A percentile compares a stretch with the other conserved stretches of the same genome.
These are phyloP conservation scores for Penicillium sp. DNA, from an alignment of 2,329 filamentous ascomycete species.

Conservation along the genomic window DNA sequence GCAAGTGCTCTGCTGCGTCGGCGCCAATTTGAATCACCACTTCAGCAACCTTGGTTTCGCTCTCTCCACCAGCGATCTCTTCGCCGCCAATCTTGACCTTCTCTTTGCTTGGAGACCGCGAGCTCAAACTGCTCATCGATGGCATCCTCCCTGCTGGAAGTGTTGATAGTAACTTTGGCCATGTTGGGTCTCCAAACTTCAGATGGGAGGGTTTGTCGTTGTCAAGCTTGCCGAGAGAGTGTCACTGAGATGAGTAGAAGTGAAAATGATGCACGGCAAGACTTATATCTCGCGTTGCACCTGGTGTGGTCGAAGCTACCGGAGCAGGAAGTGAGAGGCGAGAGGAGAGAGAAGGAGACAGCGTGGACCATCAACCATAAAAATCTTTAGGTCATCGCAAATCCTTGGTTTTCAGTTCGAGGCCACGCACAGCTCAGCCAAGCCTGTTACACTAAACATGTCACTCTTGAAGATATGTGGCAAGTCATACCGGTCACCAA, in stretches of 20 bases:
- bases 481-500: not conserved
- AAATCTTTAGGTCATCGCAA: not conserved
- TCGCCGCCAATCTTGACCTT: not conserved
- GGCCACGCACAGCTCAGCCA: not conserved
- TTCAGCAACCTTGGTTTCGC: constrained; percentile 21
- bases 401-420: not conserved
- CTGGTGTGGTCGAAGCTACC: not conserved
- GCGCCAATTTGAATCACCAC: constrained; percentile 55
- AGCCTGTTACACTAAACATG: not conserved
- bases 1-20: constrained; percentile 53
- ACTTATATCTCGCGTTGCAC: not conserved
- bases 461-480: not conserved
- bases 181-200: not conserved
- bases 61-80: not conserved
- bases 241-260: not conserved
- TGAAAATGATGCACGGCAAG: not conserved
- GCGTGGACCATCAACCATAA: too few relatives aligned
- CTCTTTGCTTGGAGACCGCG: not conserved
- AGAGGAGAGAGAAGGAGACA: not conserved
- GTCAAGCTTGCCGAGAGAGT: not conserved
- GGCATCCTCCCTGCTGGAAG: not conserved
- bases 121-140: not conserved
- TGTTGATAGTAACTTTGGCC: not conserved
- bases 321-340: not conserved
- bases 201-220: not conserved